phyloP scores from a whole-genome alignment of 306 rosid species.

The Erythrophleum fordii region DNA sequence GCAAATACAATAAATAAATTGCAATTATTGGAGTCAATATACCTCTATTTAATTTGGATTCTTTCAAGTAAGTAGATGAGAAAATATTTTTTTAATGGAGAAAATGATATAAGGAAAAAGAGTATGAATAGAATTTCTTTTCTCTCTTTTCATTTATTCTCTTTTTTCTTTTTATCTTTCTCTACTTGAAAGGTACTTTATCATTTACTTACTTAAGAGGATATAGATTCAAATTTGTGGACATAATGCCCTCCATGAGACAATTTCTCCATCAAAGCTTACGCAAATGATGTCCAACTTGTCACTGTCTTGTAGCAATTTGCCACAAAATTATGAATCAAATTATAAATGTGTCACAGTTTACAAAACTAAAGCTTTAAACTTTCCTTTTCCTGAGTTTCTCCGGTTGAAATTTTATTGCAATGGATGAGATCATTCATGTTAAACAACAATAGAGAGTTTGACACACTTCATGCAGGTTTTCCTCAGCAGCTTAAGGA shows the following conservation, averaged over 20 bases:
- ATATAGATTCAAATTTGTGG: conserved; percentile 11
- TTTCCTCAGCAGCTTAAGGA: conserved; percentile 4
- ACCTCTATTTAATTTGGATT: conserved; percentile 7
- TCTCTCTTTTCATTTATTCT: too few species aligned
- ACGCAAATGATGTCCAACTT: conserved; percentile 18
- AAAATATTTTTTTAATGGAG: too few species aligned
- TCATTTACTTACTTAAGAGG: too few species aligned
- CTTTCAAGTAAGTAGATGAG: too few species aligned
- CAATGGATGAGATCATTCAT: background rate
- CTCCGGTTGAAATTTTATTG: background rate
- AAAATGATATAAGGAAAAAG: too few species aligned
- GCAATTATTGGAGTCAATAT: conserved; percentile 46
- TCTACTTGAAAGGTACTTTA: too few species aligned
- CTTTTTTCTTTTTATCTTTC: too few species aligned
- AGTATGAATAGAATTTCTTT: too few species aligned
- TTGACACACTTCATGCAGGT: conserved; percentile 35
- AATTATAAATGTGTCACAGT: background rate
- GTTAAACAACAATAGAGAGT: background rate
- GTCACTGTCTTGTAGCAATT: conserved; percentile 8
- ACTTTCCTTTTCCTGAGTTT: background rate
- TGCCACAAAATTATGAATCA: conserved; percentile 7
- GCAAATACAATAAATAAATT: conserved; percentile 15
- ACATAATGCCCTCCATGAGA: background rate
- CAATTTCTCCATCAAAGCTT: conserved; percentile 13
- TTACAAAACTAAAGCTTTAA: background rate